Base-by-base conservation (phyloP, 768 basidiomycete genomes). In the Russula vinacea region DNA sequence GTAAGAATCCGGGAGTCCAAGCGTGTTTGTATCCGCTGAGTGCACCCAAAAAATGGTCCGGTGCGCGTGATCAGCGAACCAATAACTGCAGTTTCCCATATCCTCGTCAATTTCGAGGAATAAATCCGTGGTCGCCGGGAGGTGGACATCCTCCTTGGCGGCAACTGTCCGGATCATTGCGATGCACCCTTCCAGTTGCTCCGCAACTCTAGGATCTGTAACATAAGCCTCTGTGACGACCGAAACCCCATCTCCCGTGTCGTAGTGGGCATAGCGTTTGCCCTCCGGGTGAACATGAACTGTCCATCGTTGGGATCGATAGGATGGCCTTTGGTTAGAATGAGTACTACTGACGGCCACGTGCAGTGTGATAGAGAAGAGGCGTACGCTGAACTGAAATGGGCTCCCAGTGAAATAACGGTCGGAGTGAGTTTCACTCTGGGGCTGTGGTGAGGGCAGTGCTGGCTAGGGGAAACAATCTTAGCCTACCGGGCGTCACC, bases 11-110 rank as follows among this genome's bases (percentile, higher is more conserved):
- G 59, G 59, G 29, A 65, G 59, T 37, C 49, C 39, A 10, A 51
- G 13, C 4, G 14, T 3, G 19, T 17, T 17, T 17, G 59, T 44
- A 17, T 65, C 50, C 2, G 39, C 6, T 1, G 17, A 1, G 14
- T 56, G 54, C 24, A 65, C 8, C 64, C 64, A 65, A 11, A 56
- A 61, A 24, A 65, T 5, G 6, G 49, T 56, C 13, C 64, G 64
- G 17, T 49, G 32, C 0, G 40, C 54, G 32, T 65, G 64, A 22
- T 65, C 60, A 0, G 59, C 64, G 14, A 65, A 61, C 16, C 56
- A 65, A 45, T 65, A 65, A 13, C 44, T 52, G 11, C 64, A 65
- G 17, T 13, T 32, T 14, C n/a, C 24, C 0, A 33, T 29, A n/a
- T 65, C 29, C 10, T 24, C 33, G 22, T 61, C 33, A 5, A 65